Percentiles rank a stretch among this genome's conserved stretches.
phyloP scores from a whole-genome alignment of 352 stramenopile genomes.

The Phytophthora meadii region DNA sequence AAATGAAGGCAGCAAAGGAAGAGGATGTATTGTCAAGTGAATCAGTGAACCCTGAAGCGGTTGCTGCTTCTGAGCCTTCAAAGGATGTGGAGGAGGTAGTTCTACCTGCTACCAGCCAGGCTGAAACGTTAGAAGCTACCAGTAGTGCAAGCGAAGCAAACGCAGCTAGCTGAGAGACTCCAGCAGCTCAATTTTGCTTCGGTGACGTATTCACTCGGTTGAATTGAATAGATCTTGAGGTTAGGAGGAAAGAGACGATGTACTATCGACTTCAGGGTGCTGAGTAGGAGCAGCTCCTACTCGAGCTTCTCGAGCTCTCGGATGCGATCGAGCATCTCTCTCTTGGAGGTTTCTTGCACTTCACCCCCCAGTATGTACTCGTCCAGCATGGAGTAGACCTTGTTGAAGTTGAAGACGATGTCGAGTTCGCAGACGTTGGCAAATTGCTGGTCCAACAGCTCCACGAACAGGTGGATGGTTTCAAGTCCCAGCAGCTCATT shows the following conservation, averaged over 20 bases:
- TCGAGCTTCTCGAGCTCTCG: slow-evolving; percentile 93
- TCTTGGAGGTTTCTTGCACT: slow-evolving; percentile 93
- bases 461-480: slow-evolving; percentile 98
- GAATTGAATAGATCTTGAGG: slow-evolving; percentile 30
- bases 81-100: slow-evolving; percentile 18
- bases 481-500: slow-evolving; percentile 99
- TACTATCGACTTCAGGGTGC: slow-evolving; percentile 13
- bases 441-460: slow-evolving; percentile 99
- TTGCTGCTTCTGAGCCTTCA: slow-evolving; percentile 17
- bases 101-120: slow-evolving; percentile 6
- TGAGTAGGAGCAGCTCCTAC: slow-evolving; percentile 30
- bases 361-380: slow-evolving; percentile 96
- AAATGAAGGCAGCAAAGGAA: slow-evolving; percentile 10
- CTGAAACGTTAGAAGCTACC: slow-evolving; percentile 19
- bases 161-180: slow-evolving; percentile 22
- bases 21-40: slow-evolving; percentile 16
- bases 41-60: slow-evolving; percentile 25
- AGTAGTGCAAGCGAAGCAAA: slow-evolving; percentile 16
- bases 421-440: slow-evolving; percentile 99
- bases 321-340: slow-evolving; percentile 93
- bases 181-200: slow-evolving; percentile 23
- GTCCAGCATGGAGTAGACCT: slow-evolving; percentile 95
- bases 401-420: slow-evolving; percentile 96
- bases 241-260: slow-evolving; percentile 26
- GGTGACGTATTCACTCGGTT: neutral